A percentile compares a stretch with the other conserved stretches of the same genome.
phyloP scores from a whole-genome alignment of 2,329 filamentous ascomycete genomes.

The Scytalidium sp. region DNA sequence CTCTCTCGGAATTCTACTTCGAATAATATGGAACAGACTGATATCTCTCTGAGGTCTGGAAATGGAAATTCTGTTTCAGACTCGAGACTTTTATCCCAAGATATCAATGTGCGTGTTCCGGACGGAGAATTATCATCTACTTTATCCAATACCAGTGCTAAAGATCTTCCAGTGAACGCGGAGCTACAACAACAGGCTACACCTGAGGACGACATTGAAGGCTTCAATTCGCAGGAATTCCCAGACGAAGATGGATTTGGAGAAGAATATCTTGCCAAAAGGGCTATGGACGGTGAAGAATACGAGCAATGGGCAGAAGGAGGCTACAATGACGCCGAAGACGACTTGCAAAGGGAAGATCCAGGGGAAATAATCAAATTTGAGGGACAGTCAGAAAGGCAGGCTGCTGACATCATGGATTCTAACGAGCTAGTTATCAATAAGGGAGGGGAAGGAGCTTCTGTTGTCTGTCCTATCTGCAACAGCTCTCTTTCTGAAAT shows the following conservation, averaged over 20 bases:
- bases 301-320: constrained; percentile 27
- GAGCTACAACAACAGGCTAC: constrained; percentile 47
- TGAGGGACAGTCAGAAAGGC: not conserved
- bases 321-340: constrained; percentile 18
- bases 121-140: not conserved
- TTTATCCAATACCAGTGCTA: constrained; percentile 20
- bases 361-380: constrained; percentile 36
- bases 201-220: constrained; percentile 46
- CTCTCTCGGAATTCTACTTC: not conserved
- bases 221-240: constrained; percentile 38
- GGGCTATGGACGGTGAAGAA: constrained; percentile 60
- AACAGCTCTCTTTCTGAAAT: constrained; percentile 58
- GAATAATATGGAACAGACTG: constrained; percentile 1
- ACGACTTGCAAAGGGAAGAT: constrained; percentile 17
- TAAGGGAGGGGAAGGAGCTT: constrained; percentile 10
- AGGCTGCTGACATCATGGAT: not conserved
- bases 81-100: not conserved
- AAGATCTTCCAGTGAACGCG: constrained; percentile 24
- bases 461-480: constrained; percentile 72
- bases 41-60: not conserved
- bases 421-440: constrained; percentile 6
- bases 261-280: constrained; percentile 63
- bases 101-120: not conserved
- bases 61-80: not conserved
- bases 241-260: constrained; percentile 48